A percentile compares a stretch with the other conserved stretches of the same genome.
Evolutionary conservation across 2,329 filamentous ascomycete species (phyloP).

Genomic region (Gnomoniopsis smithogilvyi): DNA sequence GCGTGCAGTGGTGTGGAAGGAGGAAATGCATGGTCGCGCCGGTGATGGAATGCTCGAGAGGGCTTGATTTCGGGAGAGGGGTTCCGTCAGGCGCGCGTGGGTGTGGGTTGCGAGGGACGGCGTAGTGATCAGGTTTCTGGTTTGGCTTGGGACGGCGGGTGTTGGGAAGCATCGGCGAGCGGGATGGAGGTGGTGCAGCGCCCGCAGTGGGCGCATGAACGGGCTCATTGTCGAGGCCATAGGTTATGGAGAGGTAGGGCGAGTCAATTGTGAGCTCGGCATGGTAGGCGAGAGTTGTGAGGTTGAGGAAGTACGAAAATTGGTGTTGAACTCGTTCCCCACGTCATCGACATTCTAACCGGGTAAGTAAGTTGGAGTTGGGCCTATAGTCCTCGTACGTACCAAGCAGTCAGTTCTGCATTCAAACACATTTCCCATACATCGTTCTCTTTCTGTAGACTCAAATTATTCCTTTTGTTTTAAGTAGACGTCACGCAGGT

Average conservation of each 20-base stretch:
- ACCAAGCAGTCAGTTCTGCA: not conserved
- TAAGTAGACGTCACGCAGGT: too few relatives aligned
- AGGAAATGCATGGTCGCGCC: not conserved
- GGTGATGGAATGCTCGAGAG: not conserved
- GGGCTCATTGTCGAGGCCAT: constrained; percentile 10
- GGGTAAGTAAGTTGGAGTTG: not conserved
- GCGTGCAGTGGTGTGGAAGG: constrained; percentile 11
- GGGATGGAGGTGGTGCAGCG: not conserved
- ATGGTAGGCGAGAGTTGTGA: constrained; percentile 12
- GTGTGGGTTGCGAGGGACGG: constrained; percentile 4
- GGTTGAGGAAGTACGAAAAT: constrained; percentile 6
- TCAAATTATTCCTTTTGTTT: too few relatives aligned
- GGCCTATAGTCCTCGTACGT: too few relatives aligned
- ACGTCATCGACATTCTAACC: constrained; percentile 16
- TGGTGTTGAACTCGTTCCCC: not conserved
- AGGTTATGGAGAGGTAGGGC: not conserved
- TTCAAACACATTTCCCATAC: too few relatives aligned
- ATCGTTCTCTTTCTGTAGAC: too few relatives aligned
- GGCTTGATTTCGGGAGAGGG: not conserved
- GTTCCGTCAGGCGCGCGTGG: not conserved
- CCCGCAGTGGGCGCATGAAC: constrained; percentile 2
- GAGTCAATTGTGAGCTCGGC: not conserved
- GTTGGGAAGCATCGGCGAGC: not conserved
- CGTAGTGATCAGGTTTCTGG: constrained; percentile 15
- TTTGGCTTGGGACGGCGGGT: not conserved